Conservation (phyloP, 148 eudicot species). For the Silene uniflora region DNA sequence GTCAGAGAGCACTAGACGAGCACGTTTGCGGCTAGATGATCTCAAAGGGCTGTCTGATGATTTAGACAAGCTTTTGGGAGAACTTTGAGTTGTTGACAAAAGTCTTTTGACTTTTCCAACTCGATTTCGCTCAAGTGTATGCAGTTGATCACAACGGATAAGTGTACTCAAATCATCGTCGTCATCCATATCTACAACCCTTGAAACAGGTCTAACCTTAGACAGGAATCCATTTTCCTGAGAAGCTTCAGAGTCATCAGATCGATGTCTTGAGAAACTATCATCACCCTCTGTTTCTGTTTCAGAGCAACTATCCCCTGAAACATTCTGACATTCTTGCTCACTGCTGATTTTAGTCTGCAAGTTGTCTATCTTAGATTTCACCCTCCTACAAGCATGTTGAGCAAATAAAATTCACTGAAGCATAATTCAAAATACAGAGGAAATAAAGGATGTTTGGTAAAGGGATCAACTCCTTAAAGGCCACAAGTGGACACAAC, state of each 20-base stretch:
- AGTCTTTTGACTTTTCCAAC: constrained; percentile 20
- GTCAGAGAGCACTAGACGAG: constrained; percentile 72
- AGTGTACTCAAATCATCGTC: constrained; percentile 51
- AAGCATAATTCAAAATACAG: neutral
- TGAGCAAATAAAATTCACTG: constrained; percentile 1
- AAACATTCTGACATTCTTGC: constrained; percentile 25
- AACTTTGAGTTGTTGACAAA: constrained; percentile 31
- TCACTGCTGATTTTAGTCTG: constrained; percentile 40
- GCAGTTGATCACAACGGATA: constrained; percentile 24
- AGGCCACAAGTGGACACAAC: neutral
- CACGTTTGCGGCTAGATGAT: constrained; percentile 60
- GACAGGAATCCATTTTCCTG: constrained; percentile 28
- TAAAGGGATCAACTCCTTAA: neutral
- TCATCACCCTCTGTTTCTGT: constrained; percentile 69
- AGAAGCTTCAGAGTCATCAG: constrained; percentile 40
- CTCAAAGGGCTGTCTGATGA: constrained; percentile 47
- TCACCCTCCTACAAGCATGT: constrained; percentile 50
- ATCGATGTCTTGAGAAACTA: constrained; percentile 29
- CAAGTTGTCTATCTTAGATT: constrained; percentile 51
- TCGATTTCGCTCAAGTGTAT: constrained; percentile 30
- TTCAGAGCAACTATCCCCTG: constrained; percentile 71
- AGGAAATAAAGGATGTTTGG: neutral
- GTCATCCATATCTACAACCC: constrained; percentile 36
- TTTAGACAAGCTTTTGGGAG: constrained; percentile 36
- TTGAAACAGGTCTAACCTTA: constrained; percentile 24